Evolutionary conservation across 345 rosid species (phyloP).

Genomic region (Bruguiera parviflora): DNA sequence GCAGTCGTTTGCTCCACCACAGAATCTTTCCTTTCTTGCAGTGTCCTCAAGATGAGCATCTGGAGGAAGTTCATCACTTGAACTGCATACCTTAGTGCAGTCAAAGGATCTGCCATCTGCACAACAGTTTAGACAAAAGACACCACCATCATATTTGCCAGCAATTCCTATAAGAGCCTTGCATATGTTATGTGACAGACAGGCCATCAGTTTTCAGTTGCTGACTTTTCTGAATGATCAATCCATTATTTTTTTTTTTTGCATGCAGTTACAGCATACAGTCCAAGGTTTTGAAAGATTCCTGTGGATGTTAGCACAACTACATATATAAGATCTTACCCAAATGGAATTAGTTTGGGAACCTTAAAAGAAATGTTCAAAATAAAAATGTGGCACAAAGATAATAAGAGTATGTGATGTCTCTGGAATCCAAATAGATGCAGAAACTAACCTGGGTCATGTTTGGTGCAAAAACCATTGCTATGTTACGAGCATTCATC

Average conservation of each 20-base stretch:
- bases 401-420: not conserved
- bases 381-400: not conserved
- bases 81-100: slow-evolving; percentile 29
- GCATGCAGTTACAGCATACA: not conserved
- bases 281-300: not conserved
- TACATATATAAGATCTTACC: not conserved
- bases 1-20: slow-evolving; percentile 8
- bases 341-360: not conserved
- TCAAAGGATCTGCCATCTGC: slow-evolving; percentile 32
- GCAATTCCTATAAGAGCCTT: not conserved
- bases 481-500: slow-evolving; percentile 29
- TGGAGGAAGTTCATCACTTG: slow-evolving; percentile 32
- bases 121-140: slow-evolving; percentile 5
- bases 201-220: not conserved
- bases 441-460: slow-evolving; percentile 21
- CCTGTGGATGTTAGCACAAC: not conserved
- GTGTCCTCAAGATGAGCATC: slow-evolving; percentile 23
- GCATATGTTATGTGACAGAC: not conserved
- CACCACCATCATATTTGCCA: slow-evolving; percentile 5
- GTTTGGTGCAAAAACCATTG: slow-evolving; percentile 29
- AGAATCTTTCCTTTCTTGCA: slow-evolving; percentile 23
- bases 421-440: not conserved
- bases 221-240: not conserved
- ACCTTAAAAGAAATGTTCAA: not conserved
- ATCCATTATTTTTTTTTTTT: not conserved